These are phyloP conservation scores for Cylindrotheca closterium DNA, from an alignment of 108 stramenopile genomes.

Conservation along the genomic window DNA sequence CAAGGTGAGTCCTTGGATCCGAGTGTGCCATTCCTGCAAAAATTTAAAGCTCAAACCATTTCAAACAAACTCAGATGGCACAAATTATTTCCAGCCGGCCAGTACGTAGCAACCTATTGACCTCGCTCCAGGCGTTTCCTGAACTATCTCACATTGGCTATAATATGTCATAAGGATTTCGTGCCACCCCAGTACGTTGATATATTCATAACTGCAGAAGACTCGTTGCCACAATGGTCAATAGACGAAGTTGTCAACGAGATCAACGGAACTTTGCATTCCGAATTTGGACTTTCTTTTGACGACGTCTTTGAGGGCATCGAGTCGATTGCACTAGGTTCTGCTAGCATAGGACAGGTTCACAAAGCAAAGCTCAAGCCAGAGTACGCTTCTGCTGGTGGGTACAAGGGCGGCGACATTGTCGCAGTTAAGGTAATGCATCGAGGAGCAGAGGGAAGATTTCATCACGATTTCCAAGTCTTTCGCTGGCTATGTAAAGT, in stretches of 20 bases:
- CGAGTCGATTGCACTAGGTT: conserved; percentile 53
- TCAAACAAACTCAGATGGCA: too few relatives aligned
- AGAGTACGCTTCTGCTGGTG: background rate
- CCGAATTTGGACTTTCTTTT: conserved; percentile 24
- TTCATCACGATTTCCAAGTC: conserved; percentile 67
- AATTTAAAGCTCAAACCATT: too few relatives aligned
- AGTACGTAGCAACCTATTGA: background rate
- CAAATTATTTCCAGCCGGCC: conserved; percentile 64
- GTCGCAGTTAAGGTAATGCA: conserved; percentile 80
- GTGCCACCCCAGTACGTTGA: conserved; percentile 65
- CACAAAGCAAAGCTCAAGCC: conserved; percentile 53
- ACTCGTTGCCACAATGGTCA: conserved; percentile 62
- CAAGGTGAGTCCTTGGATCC: conserved; percentile 6
- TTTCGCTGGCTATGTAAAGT: conserved; percentile 66
- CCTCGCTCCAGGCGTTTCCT: too few relatives aligned
- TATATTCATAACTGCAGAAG: conserved; percentile 53
- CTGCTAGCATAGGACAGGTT: conserved; percentile 70
- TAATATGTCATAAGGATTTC: too few relatives aligned
- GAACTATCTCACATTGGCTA: too few relatives aligned
- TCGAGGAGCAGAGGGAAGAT: conserved; percentile 55
- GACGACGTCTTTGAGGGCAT: conserved; percentile 71
- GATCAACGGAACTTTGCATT: conserved; percentile 36
- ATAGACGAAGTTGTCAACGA: conserved; percentile 35
- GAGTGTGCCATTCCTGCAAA: background rate
- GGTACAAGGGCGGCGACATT: conserved; percentile 20